Evolutionary conservation across 2,329 filamentous ascomycete species (phyloP), one percentile per base, ranked within the genome.

Genomic region (Calonectria montana): DNA sequence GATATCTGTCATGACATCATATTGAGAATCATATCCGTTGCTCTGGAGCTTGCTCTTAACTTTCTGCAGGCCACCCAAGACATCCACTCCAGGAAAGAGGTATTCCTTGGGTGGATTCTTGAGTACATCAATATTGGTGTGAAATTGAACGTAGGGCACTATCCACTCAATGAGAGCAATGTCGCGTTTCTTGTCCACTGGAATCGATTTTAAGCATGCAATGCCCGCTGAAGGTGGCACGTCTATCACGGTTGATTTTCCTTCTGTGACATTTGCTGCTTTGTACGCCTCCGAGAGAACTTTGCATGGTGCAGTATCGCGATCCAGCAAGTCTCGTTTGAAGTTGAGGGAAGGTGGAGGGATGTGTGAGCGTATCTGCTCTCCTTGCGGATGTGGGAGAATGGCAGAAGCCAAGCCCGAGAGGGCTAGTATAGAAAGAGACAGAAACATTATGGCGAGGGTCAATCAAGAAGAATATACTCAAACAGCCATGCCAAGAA

Each of bases 131-230:
- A 79, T 67, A 1, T 77, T 79, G 65, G 71, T 78, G 15, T 79
- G 77, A 12, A 79, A 78, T 2, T 53, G 29, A 6, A 79, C 41
- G 16, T 72, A 61, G 15, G 77, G 77, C 3, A 72, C 47, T 1
- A 79, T 50, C 16, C 76, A 79, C 15, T 79, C 75, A 4, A 79
- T 57, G 18, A 79, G 48, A 25, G 71, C 75, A 37, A 79, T 70
- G 25, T 79, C 77, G 6, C 77, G 71, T 37, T 78, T 47, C 69
- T 77, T 79, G 15, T 76, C 75, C 21, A 79, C 50, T 13, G 77
- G 77, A 25, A 79, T 72, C 12, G 76, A 78, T 48, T 79, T 79
- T 50, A 79, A 70, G 53, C 77, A 79, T 2, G 76, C 74, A 29
- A 79, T 68, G 2, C 71, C 77, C 5, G 75, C 57, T 8, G 77